These are phyloP conservation scores for Leishmania gerbilli DNA, from an alignment of 208 protist species.

Conservation along the genomic window DNA sequence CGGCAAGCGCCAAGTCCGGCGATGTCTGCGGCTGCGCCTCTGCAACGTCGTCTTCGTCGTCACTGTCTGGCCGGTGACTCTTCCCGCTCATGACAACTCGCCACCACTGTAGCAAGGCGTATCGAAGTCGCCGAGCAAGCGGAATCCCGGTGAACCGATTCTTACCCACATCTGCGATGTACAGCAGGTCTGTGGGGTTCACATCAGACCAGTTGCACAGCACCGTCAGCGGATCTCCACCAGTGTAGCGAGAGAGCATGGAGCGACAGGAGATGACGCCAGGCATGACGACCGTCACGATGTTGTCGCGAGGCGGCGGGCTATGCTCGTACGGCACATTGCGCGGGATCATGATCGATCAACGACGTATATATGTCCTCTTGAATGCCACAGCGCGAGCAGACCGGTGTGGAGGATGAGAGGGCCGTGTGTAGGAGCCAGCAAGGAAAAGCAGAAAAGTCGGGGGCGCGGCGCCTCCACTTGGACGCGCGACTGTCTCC, in stretches of 20 bases:
- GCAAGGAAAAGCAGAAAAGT: not conserved
- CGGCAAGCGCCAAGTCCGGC: not conserved
- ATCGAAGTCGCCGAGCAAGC: constrained; percentile 1
- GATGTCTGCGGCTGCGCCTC: not conserved
- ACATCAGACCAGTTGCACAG: constrained; percentile 60
- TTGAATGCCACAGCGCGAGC: not conserved
- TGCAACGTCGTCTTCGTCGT: not conserved
- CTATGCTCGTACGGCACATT: constrained; percentile 58
- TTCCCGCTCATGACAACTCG: constrained; percentile 13
- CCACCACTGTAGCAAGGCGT: constrained; percentile 10
- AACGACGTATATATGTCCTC: not conserved
- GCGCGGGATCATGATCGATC: constrained; percentile 49
- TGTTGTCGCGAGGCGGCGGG: constrained; percentile 67
- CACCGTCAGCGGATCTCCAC: constrained; percentile 66
- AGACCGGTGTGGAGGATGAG: not conserved
- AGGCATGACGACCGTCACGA: constrained; percentile 79
- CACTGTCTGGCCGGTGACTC: not conserved
- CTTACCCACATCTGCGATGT: constrained; percentile 20
- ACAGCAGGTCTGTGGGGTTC: constrained; percentile 15
- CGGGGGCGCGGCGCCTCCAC: not conserved
- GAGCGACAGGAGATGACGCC: constrained; percentile 67
- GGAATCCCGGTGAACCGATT: constrained; percentile 27
- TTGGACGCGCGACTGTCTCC: not conserved
- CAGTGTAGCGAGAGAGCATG: constrained; percentile 76
- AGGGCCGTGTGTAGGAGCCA: not conserved